Base-by-base conservation (phyloP, 2,329 filamentous ascomycete species). In the Bretziella fagacearum region DNA sequence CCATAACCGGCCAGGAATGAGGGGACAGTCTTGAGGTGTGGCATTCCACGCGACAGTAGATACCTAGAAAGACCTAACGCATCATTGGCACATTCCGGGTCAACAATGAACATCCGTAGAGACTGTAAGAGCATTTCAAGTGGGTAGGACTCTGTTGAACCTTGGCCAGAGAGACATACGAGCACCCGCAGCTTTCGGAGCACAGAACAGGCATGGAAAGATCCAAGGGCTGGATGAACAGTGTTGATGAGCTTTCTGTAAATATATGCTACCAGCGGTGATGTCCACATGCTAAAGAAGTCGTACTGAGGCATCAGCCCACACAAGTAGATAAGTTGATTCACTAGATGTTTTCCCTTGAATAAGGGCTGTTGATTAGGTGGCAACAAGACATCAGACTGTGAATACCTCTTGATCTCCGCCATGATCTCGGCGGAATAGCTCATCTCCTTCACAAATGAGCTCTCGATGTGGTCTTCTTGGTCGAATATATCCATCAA, bases 11-110 rank as follows among this genome's bases (percentile, higher is more conserved):
- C 79, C 35, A 93, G 66, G 55, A 95, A 95, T 0, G 78, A 79
- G 1, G 85, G 77, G 0, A 71, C 68, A 26, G 72, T 67, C 3
- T 60, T 63, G 3, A 98, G 66, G 57, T 89, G 78, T 4, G 63
- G 55, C 13, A 65, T 64, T 6, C 89, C 86, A 44, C 73, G 71
- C 4, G 73, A 66, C 11, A 96, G 67, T 1, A 99, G 70, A 60
- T 93, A 95, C 59, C 85, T 81, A 51, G 83, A 77, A 27, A 98
- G 73, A 0, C 87, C 89, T 37, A 96, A 69, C 1, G 84, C 79
- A 63, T 98, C 91, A 57, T 94, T 84, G 7, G 87, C 83, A 60
- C 89, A 96, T 57, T 93, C 81, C 0, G 79, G 71, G 54, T 96
- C 81, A 1, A 80, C 79, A 4, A 96, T 66, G 54, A 86, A 93